Conservation (phyloP, 2,329 filamentous ascomycete species). For the Periconia sp. region DNA sequence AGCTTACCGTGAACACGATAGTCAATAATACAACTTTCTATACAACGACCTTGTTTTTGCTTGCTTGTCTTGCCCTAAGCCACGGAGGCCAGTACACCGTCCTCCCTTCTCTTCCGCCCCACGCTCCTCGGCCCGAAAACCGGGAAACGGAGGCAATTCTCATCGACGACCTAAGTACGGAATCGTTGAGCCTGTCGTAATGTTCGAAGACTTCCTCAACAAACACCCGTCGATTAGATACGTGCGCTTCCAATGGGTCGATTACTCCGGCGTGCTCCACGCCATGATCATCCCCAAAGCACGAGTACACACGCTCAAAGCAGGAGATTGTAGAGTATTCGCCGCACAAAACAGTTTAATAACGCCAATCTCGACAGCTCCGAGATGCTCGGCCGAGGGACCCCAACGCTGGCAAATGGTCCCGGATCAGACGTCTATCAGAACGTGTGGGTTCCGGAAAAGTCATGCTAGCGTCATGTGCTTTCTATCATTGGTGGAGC, state of each 20-base stretch:
- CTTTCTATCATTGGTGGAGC: no score
- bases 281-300: background rate
- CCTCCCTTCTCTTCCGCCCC: no score
- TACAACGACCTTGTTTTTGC: no score
- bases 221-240: background rate
- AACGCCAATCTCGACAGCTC: background rate
- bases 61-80: no score
- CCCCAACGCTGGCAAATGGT: background rate
- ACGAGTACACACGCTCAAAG: background rate
- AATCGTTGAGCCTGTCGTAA: no score
- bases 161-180: no score
- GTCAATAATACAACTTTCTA: no score
- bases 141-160: no score
- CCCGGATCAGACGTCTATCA: background rate
- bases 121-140: no score
- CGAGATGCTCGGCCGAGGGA: background rate
- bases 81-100: no score
- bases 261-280: conserved; percentile 1
- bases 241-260: background rate
- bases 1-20: no score
- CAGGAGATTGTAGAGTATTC: background rate
- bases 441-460: background rate
- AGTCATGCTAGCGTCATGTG: no score
- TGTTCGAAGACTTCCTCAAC: background rate
- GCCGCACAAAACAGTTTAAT: background rate